Base-by-base conservation (phyloP, 2,329 filamentous ascomycete species). In the Ophiostoma sp. region DNA sequence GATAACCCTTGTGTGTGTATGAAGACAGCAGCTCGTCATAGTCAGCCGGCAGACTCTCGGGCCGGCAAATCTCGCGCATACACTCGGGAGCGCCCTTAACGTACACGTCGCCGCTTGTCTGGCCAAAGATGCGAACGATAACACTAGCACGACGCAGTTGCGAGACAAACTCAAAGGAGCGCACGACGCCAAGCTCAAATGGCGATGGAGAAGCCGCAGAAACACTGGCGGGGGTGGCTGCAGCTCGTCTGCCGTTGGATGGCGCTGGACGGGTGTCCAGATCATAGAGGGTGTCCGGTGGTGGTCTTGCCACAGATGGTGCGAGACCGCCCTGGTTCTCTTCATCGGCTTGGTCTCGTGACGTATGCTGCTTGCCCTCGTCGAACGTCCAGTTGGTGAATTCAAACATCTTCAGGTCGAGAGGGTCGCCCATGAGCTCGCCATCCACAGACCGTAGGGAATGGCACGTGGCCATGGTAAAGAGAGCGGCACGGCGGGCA, bases 331-430 rank as follows among this genome's bases (percentile, higher is more conserved):
- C 82, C 74, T 89, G 89, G 18, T 14, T 41, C 69, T 93, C 90
- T 64, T 94, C 91, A 27, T 92, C 89, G 65, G 90, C 87, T 58
- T 83, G 83, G 66, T 86, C 86, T 41, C 64, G 36, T 7, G 64
- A 36, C 5, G 58, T 42, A 12, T 67, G 60, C 38, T 70, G 69
- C 55, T 38, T 88, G 2, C 93, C 92, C 80, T 99, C 95, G 76
- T 97, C 91, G 73, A 92, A 99, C 3, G 87, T 85, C 95, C 95
- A 99, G 5, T 86, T 85, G 0, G 95, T 98, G 73, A 97, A 99
- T 72, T 97, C 89, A 76, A 99, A 99, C 95, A 99, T 99, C 76
- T 98, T 98, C 69, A 97, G 83, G 76, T 99, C 95, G 1, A 99
- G 82, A 4, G 96, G 95, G 75, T 99, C 95, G 0, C 95, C 95